phyloP scores from a whole-genome alignment of 495 filamentous ascomycete species.

The Baudoinia panamericana region DNA sequence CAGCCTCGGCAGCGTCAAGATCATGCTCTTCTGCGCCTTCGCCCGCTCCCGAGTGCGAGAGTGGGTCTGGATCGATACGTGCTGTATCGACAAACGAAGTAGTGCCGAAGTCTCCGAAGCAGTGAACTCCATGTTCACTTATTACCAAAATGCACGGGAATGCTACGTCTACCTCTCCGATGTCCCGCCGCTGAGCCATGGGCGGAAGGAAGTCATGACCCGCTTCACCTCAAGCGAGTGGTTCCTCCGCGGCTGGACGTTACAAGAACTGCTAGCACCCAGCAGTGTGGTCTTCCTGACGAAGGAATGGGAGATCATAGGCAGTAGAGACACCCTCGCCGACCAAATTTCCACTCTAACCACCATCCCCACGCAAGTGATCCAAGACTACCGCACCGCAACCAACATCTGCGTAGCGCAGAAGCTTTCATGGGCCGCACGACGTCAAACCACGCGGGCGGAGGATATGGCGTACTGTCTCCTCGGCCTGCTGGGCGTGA shows the following conservation, averaged over 20 bases:
- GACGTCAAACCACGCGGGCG: slow-evolving; percentile 7
- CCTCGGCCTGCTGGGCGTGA: slow-evolving; percentile 17
- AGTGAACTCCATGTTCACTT: slow-evolving; percentile 16
- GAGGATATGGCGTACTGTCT: slow-evolving; percentile 22
- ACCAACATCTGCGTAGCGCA: slow-evolving; percentile 10
- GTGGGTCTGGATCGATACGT: slow-evolving; percentile 11
- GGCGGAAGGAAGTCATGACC: neutral
- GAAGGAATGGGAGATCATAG: slow-evolving; percentile 1
- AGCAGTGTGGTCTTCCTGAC: neutral
- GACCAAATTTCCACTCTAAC: slow-evolving; percentile 1
- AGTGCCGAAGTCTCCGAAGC: slow-evolving; percentile 17
- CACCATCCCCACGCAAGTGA: neutral
- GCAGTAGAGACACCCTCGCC: neutral
- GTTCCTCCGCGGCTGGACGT: slow-evolving; percentile 16
- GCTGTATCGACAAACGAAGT: slow-evolving; percentile 18
- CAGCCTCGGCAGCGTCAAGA: slow-evolving; percentile 1
- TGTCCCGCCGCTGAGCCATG: neutral
- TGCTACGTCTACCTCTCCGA: slow-evolving; percentile 9
- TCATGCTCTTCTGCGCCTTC: slow-evolving; percentile 3
- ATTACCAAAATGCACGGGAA: slow-evolving; percentile 4
- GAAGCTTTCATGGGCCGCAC: slow-evolving; percentile 17
- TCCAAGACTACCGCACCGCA: neutral
- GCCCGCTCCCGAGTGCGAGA: neutral
- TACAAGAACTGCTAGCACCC: slow-evolving; percentile 10
- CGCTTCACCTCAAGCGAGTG: slow-evolving; percentile 8